A percentile compares a stretch with the other conserved stretches of the same genome.
These are phyloP conservation scores for Oxalis stricta DNA, from an alignment of 441 rosid genomes.

Conservation along the genomic window DNA sequence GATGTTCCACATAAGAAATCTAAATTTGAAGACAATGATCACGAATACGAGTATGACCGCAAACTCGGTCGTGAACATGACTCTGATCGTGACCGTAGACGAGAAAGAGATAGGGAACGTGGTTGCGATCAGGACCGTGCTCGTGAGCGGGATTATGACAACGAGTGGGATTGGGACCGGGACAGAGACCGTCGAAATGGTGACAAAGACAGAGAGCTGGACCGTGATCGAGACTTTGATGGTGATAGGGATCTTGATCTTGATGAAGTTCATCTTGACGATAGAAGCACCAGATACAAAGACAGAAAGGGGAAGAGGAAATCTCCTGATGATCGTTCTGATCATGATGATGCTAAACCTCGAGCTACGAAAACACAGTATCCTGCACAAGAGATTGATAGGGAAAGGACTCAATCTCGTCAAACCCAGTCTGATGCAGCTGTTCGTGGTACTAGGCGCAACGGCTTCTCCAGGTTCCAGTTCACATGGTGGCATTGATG, in stretches of 20 bases:
- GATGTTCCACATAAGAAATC: slow-evolving; percentile 39
- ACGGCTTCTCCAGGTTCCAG: slow-evolving; percentile 45
- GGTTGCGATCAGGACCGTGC: slow-evolving; percentile 15
- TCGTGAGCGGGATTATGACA: slow-evolving; percentile 17
- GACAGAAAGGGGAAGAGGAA: slow-evolving; percentile 60
- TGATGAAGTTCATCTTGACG: slow-evolving; percentile 35
- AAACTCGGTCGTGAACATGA: slow-evolving; percentile 14
- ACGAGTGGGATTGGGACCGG: slow-evolving; percentile 24
- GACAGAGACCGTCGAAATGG: slow-evolving; percentile 23
- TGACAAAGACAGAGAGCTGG: slow-evolving; percentile 22
- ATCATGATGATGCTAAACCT: slow-evolving; percentile 33
- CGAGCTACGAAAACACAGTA: slow-evolving; percentile 25
- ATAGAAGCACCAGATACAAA: slow-evolving; percentile 40
- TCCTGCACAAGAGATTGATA: slow-evolving; percentile 40
- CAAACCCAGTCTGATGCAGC: slow-evolving; percentile 30
- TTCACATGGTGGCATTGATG: slow-evolving; percentile 55
- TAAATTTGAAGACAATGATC: slow-evolving; percentile 40
- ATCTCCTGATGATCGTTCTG: slow-evolving; percentile 64
- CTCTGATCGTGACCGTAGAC: slow-evolving; percentile 9
- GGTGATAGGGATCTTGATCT: slow-evolving; percentile 26
- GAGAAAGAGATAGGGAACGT: too few relatives aligned
- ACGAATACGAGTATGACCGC: slow-evolving; percentile 17
- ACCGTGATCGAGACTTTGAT: slow-evolving; percentile 33
- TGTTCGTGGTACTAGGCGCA: slow-evolving; percentile 22
- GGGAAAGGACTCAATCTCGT: slow-evolving; percentile 56